phyloP scores from a whole-genome alignment of 495 filamentous ascomycete genomes.

The Annulohypoxylon stygium region DNA sequence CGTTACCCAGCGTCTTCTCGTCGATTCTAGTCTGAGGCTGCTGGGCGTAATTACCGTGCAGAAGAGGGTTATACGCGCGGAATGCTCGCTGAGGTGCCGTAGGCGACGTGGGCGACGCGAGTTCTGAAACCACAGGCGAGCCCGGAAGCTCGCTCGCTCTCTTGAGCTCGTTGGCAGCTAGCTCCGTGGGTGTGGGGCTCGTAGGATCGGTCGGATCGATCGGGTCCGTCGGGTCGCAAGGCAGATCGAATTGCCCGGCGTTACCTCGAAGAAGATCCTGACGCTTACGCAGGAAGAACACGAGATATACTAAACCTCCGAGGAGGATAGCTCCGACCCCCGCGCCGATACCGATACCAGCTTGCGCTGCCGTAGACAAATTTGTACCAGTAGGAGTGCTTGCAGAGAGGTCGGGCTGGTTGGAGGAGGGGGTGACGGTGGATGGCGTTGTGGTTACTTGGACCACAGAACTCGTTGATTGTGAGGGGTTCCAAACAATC shows the following conservation, averaged over 20 bases:
- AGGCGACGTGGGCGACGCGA: constrained; percentile 10
- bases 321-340: constrained; percentile 53
- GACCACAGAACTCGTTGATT: background rate
- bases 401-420: constrained; percentile 44
- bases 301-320: constrained; percentile 30
- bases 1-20: background rate
- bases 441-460: constrained; percentile 34
- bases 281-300: constrained; percentile 33
- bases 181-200: constrained; percentile 12
- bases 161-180: constrained; percentile 23
- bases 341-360: constrained; percentile 62
- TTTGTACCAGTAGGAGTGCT: constrained; percentile 27
- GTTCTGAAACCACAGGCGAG: background rate
- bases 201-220: background rate
- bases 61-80: constrained; percentile 33
- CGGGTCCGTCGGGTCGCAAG: constrained; percentile 1
- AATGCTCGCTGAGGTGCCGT: constrained; percentile 11
- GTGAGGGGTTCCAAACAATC: constrained; percentile 11
- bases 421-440: constrained; percentile 35
- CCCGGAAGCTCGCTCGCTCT: background rate
- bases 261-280: background rate
- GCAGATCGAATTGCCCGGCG: background rate
- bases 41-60: constrained; percentile 41
- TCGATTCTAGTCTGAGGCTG: constrained; percentile 1
- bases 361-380: constrained; percentile 57